A percentile compares a stretch with the other conserved stretches of the same genome.
Conservation (phyloP, 116 monocot genomes). For the Phalaenopsis hybrid region DNA sequence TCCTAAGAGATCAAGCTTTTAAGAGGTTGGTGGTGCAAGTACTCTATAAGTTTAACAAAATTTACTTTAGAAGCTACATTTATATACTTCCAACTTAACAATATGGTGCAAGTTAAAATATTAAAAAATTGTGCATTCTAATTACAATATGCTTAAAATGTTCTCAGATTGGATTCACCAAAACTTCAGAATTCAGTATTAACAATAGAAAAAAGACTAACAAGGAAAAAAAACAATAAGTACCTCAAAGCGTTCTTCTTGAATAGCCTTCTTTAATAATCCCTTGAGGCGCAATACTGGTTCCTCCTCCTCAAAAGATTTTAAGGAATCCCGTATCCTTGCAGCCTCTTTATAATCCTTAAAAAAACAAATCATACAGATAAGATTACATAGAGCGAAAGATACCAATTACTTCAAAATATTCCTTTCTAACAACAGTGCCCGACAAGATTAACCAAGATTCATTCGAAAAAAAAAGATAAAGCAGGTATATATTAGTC, state of each 20-base stretch:
- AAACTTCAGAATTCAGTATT: not conserved
- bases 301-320: constrained; percentile 87
- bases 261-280: constrained; percentile 60
- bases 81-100: not conserved
- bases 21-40: too few relatives aligned
- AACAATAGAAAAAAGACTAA: not conserved
- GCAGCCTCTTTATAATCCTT: constrained; percentile 98
- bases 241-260: constrained; percentile 92
- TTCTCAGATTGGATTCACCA: not conserved
- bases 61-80: too few relatives aligned
- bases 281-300: constrained; percentile 79
- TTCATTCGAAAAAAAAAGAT: not conserved
- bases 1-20: too few relatives aligned
- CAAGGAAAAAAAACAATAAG: not conserved
- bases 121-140: not conserved
- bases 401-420: not conserved
- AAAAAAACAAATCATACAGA: constrained; percentile 4
- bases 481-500: not conserved
- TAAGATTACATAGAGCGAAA: not conserved
- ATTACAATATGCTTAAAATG: not conserved
- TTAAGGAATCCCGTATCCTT: constrained; percentile 88
- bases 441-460: not conserved
- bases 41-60: too few relatives aligned
- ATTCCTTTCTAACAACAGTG: not conserved
- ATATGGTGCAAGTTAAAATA: not conserved